Conservation (phyloP, 164 flowering plant genomes). For the Sedum album region DNA sequence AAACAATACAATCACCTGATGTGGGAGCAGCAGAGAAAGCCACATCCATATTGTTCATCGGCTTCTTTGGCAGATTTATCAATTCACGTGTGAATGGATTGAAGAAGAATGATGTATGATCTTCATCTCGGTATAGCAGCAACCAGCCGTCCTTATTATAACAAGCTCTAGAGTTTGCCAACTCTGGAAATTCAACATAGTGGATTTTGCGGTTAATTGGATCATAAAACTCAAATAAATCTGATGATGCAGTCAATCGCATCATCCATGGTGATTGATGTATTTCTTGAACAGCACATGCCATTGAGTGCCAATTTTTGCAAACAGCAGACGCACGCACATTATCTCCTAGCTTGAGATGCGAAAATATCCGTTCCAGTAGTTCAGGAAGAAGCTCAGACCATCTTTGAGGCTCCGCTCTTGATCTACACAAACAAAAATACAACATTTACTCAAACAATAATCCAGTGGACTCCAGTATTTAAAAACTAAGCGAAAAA, state of each 20-base stretch:
- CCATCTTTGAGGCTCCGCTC: neutral
- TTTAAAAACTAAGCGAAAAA: no score
- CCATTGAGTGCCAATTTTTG: neutral
- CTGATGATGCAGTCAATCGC: neutral
- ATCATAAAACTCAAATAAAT: conserved; percentile 8
- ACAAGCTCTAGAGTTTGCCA: neutral
- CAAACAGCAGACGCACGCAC: conserved; percentile 6
- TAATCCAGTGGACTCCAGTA: no score
- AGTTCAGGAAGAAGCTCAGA: neutral
- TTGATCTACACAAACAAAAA: no score
- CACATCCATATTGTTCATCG: neutral
- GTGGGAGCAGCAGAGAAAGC: conserved; percentile 10
- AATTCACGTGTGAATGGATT: conserved; percentile 2
- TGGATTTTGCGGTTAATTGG: neutral
- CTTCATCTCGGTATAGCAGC: neutral
- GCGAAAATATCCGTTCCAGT: neutral
- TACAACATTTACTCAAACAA: no score
- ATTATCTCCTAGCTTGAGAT: conserved; percentile 3
- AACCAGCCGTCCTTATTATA: conserved; percentile 9
- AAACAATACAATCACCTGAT: conserved; percentile 5
- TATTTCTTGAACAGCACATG: neutral
- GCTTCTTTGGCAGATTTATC: neutral
- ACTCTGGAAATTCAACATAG: neutral
- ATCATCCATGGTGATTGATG: neutral
- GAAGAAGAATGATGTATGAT: neutral